These are phyloP conservation scores for Coleophoma crateriformis DNA, from an alignment of 2,329 filamentous ascomycete genomes.

Conservation along the genomic window DNA sequence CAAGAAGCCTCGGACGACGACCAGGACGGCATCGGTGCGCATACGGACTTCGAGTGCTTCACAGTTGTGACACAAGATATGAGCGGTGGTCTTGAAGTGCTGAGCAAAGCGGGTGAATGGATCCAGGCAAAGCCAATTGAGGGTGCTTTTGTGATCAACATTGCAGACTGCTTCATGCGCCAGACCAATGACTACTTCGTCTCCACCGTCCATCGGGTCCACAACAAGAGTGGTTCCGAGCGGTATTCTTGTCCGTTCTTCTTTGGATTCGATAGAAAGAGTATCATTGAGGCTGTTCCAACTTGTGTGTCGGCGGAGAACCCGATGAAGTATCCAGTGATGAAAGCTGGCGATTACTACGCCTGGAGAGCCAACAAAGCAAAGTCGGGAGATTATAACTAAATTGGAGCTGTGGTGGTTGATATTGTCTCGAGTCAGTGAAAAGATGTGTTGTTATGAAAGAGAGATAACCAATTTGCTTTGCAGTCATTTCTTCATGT, in stretches of 20 bases:
- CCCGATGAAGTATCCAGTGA: slow-evolving; percentile 28
- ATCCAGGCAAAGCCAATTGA: slow-evolving; percentile 23
- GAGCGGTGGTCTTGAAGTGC: slow-evolving; percentile 38
- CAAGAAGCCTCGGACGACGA: slow-evolving; percentile 8
- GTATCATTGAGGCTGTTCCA: slow-evolving; percentile 22
- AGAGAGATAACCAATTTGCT: too few species aligned
- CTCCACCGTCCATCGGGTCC: slow-evolving; percentile 6
- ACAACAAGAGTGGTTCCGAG: slow-evolving; percentile 1
- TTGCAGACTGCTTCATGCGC: slow-evolving; percentile 3
- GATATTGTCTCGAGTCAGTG: too few species aligned
- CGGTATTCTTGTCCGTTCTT: slow-evolving; percentile 1
- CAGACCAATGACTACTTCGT: slow-evolving; percentile 2
- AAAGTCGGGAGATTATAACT: background rate
- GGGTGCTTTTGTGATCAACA: slow-evolving; percentile 1
- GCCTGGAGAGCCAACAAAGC: slow-evolving; percentile 25
- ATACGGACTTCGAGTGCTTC: slow-evolving; percentile 38
- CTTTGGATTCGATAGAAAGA: background rate
- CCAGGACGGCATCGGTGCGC: slow-evolving; percentile 30
- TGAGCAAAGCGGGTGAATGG: slow-evolving; percentile 35
- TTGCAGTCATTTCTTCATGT: too few species aligned
- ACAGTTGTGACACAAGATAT: slow-evolving; percentile 40
- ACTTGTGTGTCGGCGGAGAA: slow-evolving; percentile 26
- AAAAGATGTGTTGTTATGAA: too few species aligned
- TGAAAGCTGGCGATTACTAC: slow-evolving; percentile 30
- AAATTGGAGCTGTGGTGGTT: background rate